These are phyloP conservation scores for Mycena polygramma DNA, from an alignment of 768 basidiomycete species.

Conservation along the genomic window DNA sequence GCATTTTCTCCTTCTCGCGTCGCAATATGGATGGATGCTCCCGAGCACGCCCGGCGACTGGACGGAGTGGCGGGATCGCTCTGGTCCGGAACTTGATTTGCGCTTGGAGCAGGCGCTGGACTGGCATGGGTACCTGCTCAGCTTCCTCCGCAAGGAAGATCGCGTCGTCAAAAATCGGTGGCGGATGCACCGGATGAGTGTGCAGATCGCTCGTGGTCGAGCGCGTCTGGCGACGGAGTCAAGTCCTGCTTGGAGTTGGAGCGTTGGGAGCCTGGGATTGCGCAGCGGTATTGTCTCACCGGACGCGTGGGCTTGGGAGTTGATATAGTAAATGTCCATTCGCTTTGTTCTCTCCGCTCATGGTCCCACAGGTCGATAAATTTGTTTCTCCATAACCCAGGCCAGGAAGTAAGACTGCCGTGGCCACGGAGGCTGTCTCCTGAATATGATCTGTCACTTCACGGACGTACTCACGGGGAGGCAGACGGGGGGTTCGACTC, in stretches of 20 bases:
- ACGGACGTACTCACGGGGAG: no score
- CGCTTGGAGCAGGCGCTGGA: conserved; percentile 25
- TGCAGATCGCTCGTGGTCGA: conserved; percentile 33
- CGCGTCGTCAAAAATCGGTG: no score
- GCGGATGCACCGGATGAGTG: conserved; percentile 33
- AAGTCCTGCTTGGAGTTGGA: conserved; percentile 25
- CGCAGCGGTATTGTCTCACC: conserved; percentile 14
- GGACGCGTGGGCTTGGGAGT: conserved; percentile 24
- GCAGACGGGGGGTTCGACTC: no score
- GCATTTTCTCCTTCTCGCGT: conserved; percentile 34
- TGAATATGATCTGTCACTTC: no score
- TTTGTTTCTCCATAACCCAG: no score
- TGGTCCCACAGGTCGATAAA: no score
- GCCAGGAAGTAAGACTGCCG: no score
- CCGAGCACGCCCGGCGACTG: conserved; percentile 30
- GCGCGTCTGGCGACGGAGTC: conserved; percentile 8
- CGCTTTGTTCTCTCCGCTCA: no score
- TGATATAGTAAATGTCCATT: no score
- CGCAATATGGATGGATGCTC: conserved; percentile 36
- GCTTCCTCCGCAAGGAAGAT: conserved; percentile 34
- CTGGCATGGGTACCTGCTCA: conserved; percentile 33
- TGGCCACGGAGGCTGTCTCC: no score
- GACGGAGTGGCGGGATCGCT: conserved; percentile 21
- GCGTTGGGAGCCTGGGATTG: conserved; percentile 18
- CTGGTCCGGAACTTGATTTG: conserved; percentile 20